phyloP scores from a whole-genome alignment of 2,329 filamentous ascomycete genomes.

The Akanthomyces lecanii region DNA sequence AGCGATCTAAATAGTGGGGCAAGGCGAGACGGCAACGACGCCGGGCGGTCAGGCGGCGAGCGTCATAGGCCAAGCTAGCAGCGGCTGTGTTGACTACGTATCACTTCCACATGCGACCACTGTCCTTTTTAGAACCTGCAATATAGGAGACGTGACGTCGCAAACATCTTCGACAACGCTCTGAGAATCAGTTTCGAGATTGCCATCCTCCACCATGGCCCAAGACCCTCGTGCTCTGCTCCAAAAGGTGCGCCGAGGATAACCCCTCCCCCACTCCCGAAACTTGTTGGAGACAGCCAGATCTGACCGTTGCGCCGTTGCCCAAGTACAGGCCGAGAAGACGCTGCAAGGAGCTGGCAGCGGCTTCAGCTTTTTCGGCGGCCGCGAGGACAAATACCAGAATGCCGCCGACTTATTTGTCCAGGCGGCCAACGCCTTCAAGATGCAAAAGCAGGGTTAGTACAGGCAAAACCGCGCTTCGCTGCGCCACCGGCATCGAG shows the following conservation, averaged over 20 bases:
- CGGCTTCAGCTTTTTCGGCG: conserved; percentile 88
- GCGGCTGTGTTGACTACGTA: conserved; percentile 12
- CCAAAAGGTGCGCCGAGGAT: conserved; percentile 58
- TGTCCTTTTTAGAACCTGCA: conserved; percentile 2
- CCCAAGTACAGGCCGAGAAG: conserved; percentile 72
- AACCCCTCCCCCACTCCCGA: conserved; percentile 26
- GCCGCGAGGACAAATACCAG: conserved; percentile 82
- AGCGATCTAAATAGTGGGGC: conserved; percentile 11
- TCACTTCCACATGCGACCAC: conserved; percentile 11
- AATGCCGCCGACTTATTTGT: conserved; percentile 82
- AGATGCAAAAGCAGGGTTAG: conserved; percentile 78
- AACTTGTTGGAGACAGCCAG: background rate
- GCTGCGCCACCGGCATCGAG: background rate
- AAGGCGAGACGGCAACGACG: background rate
- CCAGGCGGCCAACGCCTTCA: conserved; percentile 87
- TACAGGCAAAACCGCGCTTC: conserved; percentile 5
- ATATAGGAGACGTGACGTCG: background rate
- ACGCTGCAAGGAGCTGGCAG: conserved; percentile 66
- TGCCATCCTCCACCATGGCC: conserved; percentile 48
- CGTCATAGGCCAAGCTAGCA: conserved; percentile 12
- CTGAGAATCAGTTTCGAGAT: background rate
- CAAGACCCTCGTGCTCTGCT: conserved; percentile 74
- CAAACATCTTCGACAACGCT: background rate
- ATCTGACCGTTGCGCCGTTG: conserved; percentile 5
- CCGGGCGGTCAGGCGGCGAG: conserved; percentile 16